Evolutionary conservation across 2,329 filamentous ascomycete genomes (phyloP).

Genomic region (Uncinocarpus reesii): DNA sequence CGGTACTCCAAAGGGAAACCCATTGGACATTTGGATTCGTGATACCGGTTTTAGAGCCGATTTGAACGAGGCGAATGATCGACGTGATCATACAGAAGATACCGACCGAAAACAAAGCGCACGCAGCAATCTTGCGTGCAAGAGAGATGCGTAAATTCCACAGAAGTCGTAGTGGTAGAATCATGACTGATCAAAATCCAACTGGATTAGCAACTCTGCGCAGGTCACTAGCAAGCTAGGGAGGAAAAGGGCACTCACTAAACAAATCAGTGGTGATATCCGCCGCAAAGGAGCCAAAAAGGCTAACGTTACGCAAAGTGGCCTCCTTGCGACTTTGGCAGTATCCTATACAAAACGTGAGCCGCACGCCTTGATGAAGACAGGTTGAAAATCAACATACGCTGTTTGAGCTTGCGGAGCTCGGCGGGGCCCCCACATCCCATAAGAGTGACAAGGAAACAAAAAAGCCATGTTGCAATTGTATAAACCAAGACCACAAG

Average conservation of each 20-base stretch:
- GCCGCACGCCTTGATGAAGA: not conserved
- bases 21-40: constrained; percentile 13
- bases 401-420: not conserved
- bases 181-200: constrained; percentile 22
- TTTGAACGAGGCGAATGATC: constrained; percentile 21
- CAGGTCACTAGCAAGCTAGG: too few species aligned
- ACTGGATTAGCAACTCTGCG: not conserved
- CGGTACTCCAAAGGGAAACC: constrained; percentile 8
- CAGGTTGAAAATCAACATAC: constrained; percentile 2
- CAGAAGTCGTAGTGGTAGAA: constrained; percentile 24
- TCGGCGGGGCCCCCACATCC: constrained; percentile 10
- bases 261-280: constrained; percentile 22
- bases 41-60: constrained; percentile 11
- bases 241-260: too few species aligned
- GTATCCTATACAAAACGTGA: not conserved
- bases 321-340: not conserved
- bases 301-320: constrained; percentile 13
- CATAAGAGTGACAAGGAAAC: constrained; percentile 8
- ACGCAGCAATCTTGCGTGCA: constrained; percentile 23
- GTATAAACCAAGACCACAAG: constrained; percentile 5
- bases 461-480: constrained; percentile 5
- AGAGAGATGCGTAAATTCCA: constrained; percentile 22
- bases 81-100: constrained; percentile 21
- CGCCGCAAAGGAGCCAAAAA: constrained; percentile 13
- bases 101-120: constrained; percentile 23